Conservation (phyloP, 495 filamentous ascomycete genomes). For the Podospora fimiseda region DNA sequence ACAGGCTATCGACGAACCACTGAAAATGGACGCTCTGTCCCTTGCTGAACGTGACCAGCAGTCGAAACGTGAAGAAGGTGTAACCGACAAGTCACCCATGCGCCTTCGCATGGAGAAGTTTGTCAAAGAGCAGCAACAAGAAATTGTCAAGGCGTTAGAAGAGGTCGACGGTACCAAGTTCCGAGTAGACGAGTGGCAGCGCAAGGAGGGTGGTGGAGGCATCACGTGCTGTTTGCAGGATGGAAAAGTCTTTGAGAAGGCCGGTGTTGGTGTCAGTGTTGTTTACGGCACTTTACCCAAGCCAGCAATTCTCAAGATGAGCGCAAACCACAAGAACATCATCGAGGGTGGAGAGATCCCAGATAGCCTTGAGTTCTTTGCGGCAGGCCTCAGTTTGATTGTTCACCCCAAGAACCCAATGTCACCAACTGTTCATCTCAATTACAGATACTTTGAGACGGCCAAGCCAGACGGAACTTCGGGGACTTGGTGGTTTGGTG, state of each 20-base stretch:
- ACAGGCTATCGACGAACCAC: slow-evolving; percentile 36
- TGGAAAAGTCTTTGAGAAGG: slow-evolving; percentile 96
- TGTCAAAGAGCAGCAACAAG: slow-evolving; percentile 83
- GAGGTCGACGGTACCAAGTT: slow-evolving; percentile 78
- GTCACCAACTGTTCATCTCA: slow-evolving; percentile 95
- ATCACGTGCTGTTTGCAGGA: slow-evolving; percentile 93
- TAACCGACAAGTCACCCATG: slow-evolving; percentile 79
- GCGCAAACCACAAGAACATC: slow-evolving; percentile 88
- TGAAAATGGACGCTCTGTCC: slow-evolving; percentile 39
- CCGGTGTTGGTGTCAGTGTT: slow-evolving; percentile 88
- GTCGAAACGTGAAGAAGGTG: slow-evolving; percentile 57
- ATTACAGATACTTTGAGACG: slow-evolving; percentile 99
- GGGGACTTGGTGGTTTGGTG: slow-evolving; percentile 95
- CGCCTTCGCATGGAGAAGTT: slow-evolving; percentile 94
- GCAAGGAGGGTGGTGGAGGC: slow-evolving; percentile 73
- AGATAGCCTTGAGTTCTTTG: slow-evolving; percentile 86
- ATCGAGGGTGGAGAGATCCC: slow-evolving; percentile 54
- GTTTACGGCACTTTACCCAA: slow-evolving; percentile 91
- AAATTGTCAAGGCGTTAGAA: slow-evolving; percentile 76
- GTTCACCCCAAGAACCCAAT: slow-evolving; percentile 91
- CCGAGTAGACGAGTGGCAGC: slow-evolving; percentile 75
- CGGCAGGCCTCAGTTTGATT: slow-evolving; percentile 85
- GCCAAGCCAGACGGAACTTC: slow-evolving; percentile 64
- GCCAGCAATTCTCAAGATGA: slow-evolving; percentile 86
- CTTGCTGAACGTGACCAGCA: slow-evolving; percentile 68